These are phyloP conservation scores for Apiotrichum gracile DNA, from an alignment of 1,284 basidiomycete genomes.

Conservation along the genomic window DNA sequence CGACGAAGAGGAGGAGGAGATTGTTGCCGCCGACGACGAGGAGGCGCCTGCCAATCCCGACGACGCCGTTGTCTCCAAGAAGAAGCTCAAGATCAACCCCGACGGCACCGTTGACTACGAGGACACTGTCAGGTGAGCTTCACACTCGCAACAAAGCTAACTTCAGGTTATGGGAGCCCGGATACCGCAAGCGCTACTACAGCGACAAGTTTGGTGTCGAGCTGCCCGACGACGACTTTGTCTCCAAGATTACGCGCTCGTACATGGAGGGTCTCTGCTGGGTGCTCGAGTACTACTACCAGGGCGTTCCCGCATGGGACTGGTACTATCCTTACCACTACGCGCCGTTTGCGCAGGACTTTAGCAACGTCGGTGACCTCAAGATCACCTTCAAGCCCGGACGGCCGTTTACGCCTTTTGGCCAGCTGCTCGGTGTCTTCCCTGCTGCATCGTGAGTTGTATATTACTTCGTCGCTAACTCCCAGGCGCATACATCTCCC, in stretches of 20 bases:
- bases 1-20: constrained; percentile 32
- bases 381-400: constrained; percentile 61
- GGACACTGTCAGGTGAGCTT: constrained; percentile 66
- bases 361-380: constrained; percentile 71
- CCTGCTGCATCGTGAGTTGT: constrained; percentile 59
- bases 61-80: constrained; percentile 49
- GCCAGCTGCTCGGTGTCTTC: constrained; percentile 97
- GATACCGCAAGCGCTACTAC: constrained; percentile 94
- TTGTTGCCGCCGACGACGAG: constrained; percentile 46
- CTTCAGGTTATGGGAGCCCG: constrained; percentile 71
- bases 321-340: constrained; percentile 99
- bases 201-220: constrained; percentile 84
- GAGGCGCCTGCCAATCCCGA: constrained; percentile 43
- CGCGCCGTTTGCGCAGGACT: constrained; percentile 95
- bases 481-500: constrained; percentile 84
- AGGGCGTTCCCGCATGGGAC: constrained; percentile 97
- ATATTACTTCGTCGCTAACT: neutral
- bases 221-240: constrained; percentile 64
- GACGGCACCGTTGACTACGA: constrained; percentile 66
- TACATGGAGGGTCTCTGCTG: constrained; percentile 95
- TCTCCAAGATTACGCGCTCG: constrained; percentile 63
- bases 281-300: constrained; percentile 98
- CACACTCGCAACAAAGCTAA: constrained; percentile 29
- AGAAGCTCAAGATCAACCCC: constrained; percentile 65
- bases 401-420: constrained; percentile 89